A percentile compares a stretch with the other conserved stretches of the same genome.
Evolutionary conservation across 805 yeast species (phyloP).

Genomic region (Pichia insulana): DNA sequence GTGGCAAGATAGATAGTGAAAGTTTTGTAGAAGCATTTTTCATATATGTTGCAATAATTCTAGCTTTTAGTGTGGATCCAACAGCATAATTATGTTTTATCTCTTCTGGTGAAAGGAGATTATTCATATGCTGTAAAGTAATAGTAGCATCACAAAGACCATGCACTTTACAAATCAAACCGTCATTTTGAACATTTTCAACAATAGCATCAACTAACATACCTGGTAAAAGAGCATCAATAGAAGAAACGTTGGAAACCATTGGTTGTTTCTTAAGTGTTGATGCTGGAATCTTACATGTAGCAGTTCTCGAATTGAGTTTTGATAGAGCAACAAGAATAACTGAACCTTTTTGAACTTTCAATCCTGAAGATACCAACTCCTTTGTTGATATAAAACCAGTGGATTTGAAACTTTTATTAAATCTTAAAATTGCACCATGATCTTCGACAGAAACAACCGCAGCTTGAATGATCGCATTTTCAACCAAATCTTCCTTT

Average conservation of each 20-base stretch:
- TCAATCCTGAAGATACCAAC: constrained; percentile 21
- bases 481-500: constrained; percentile 56
- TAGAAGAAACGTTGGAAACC: constrained; percentile 51
- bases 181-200: constrained; percentile 48
- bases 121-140: constrained; percentile 55
- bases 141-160: constrained; percentile 71
- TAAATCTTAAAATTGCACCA: constrained; percentile 72
- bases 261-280: constrained; percentile 38
- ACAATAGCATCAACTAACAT: constrained; percentile 66
- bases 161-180: constrained; percentile 62
- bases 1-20: constrained; percentile 55
- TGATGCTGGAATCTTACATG: constrained; percentile 40
- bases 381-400: constrained; percentile 78
- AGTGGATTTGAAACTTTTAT: constrained; percentile 38
- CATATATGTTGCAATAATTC: constrained; percentile 52
- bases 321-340: constrained; percentile 52
- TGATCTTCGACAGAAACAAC: constrained; percentile 84
- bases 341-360: constrained; percentile 50
- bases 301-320: constrained; percentile 47
- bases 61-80: constrained; percentile 61
- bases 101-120: constrained; percentile 28
- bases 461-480: constrained; percentile 65
- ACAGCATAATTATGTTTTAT: constrained; percentile 56
- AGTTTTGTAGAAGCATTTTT: constrained; percentile 47
- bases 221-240: constrained; percentile 84